Percentiles rank a stretch among this genome's conserved stretches.
phyloP scores from a whole-genome alignment of 768 basidiomycete species.

The Mrakia frigida region DNA sequence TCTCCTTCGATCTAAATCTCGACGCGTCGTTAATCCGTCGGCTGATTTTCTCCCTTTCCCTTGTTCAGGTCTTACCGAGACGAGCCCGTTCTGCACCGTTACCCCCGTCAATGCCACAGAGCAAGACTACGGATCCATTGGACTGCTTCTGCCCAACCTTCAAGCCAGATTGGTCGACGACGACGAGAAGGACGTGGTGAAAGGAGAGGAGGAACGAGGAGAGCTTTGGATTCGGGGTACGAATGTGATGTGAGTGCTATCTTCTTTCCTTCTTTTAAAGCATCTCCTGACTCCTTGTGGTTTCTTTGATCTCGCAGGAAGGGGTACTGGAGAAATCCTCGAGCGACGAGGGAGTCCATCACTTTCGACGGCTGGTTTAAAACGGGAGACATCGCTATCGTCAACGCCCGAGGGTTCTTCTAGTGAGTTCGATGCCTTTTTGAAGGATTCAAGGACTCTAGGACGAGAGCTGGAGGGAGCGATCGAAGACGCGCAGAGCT shows the following conservation, averaged over 20 bases:
- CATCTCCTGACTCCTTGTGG: neutral
- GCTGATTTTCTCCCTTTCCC: neutral
- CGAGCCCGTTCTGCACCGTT: slow-evolving; percentile 7
- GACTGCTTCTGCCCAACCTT: slow-evolving; percentile 39
- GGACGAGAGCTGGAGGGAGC: no score
- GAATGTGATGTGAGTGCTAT: slow-evolving; percentile 17
- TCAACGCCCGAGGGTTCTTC: slow-evolving; percentile 65
- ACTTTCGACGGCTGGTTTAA: slow-evolving; percentile 64
- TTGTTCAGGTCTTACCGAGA: slow-evolving; percentile 9
- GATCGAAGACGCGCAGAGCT: neutral
- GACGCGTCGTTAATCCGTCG: neutral
- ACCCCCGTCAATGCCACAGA: neutral
- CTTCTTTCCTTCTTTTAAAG: neutral
- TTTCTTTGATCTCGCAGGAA: neutral
- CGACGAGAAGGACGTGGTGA: slow-evolving; percentile 39
- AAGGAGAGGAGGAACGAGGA: neutral
- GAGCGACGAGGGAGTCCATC: slow-evolving; percentile 8
- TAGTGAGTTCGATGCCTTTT: slow-evolving; percentile 32
- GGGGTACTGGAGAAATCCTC: slow-evolving; percentile 25
- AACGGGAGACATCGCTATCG: slow-evolving; percentile 73
- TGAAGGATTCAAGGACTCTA: neutral
- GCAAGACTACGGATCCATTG: neutral
- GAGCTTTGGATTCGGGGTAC: slow-evolving; percentile 30
- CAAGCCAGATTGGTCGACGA: slow-evolving; percentile 67
- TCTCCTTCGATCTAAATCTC: no score